These are phyloP conservation scores for Symmetrospora coprosmae DNA, from an alignment of 768 basidiomycete species.

Conservation along the genomic window DNA sequence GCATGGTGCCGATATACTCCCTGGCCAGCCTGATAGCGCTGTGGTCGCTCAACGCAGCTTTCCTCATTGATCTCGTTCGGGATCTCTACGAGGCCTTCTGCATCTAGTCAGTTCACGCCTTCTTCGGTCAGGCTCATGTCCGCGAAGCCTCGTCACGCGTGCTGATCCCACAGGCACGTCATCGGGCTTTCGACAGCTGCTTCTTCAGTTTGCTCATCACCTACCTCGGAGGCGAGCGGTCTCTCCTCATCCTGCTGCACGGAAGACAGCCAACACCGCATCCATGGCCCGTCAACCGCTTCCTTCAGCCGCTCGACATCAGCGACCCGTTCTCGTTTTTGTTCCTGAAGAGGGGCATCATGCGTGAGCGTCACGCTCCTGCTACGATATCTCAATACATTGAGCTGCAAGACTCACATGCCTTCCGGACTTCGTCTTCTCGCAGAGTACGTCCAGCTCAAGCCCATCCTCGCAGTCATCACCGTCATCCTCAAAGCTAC, in stretches of 20 bases:
- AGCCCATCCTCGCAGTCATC: constrained; percentile 69
- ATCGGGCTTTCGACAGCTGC: too few relatives aligned
- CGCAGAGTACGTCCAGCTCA: constrained; percentile 90
- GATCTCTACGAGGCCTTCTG: constrained; percentile 97
- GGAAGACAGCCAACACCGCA: constrained; percentile 77
- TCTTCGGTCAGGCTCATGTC: too few relatives aligned
- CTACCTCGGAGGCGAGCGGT: constrained; percentile 68
- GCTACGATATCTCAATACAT: neutral
- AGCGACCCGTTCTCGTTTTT: constrained; percentile 91
- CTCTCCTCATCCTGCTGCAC: constrained; percentile 76
- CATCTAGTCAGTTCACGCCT: constrained; percentile 48
- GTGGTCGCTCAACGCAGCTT: constrained; percentile 84
- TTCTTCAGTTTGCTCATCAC: constrained; percentile 65
- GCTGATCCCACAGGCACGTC: too few relatives aligned
- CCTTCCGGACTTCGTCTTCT: neutral
- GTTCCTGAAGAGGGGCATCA: constrained; percentile 82
- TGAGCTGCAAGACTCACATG: neutral
- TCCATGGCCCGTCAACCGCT: constrained; percentile 70
- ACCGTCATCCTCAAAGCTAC: constrained; percentile 74
- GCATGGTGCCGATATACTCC: constrained; percentile 85
- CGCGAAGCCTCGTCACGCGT: too few relatives aligned
- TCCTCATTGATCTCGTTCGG: constrained; percentile 84
- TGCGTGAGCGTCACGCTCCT: constrained; percentile 49
- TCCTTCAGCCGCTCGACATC: constrained; percentile 71
- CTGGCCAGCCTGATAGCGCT: constrained; percentile 81